Evolutionary conservation across 2,329 filamentous ascomycete genomes (phyloP).

Genomic region (Graphium sp.): DNA sequence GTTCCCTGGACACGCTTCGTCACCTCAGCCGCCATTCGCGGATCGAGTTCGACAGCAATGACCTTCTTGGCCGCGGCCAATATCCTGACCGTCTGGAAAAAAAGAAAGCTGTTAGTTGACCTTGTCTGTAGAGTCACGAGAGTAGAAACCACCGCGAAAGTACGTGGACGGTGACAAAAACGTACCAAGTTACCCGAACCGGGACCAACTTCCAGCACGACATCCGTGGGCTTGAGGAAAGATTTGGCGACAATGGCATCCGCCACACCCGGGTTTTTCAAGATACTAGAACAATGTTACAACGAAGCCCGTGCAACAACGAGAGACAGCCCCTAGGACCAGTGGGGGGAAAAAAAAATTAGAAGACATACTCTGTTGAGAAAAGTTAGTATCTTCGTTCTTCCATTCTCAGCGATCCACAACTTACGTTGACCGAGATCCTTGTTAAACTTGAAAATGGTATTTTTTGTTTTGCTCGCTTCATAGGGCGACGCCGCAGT

Average conservation of each 20-base stretch:
- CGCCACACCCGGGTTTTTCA: conserved; percentile 80
- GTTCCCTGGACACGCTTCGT: conserved; percentile 88
- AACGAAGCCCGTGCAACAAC: too few species aligned
- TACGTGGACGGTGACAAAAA: too few species aligned
- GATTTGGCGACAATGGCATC: conserved; percentile 60
- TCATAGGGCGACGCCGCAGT: conserved; percentile 16
- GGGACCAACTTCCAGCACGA: conserved; percentile 82
- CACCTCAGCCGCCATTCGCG: conserved; percentile 89
- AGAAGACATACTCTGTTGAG: too few species aligned
- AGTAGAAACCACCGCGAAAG: too few species aligned
- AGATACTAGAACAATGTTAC: too few species aligned
- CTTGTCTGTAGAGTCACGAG: too few species aligned
- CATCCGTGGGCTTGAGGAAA: conserved; percentile 74
- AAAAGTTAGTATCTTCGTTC: too few species aligned
- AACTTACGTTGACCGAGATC: conserved; percentile 4
- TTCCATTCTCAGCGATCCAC: too few species aligned
- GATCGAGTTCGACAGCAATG: conserved; percentile 83
- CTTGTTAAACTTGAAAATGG: conserved; percentile 20
- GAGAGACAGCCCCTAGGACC: too few species aligned
- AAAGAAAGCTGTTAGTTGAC: too few species aligned
- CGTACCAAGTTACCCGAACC: conserved; percentile 81
- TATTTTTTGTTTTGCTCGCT: conserved; percentile 53
- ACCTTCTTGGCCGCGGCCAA: conserved; percentile 69
- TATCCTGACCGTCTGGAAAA: conserved; percentile 70
- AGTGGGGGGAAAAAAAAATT: too few species aligned